Conservation (phyloP, 176 grass and related monocot genomes). For the Phoenix dactylifera region DNA sequence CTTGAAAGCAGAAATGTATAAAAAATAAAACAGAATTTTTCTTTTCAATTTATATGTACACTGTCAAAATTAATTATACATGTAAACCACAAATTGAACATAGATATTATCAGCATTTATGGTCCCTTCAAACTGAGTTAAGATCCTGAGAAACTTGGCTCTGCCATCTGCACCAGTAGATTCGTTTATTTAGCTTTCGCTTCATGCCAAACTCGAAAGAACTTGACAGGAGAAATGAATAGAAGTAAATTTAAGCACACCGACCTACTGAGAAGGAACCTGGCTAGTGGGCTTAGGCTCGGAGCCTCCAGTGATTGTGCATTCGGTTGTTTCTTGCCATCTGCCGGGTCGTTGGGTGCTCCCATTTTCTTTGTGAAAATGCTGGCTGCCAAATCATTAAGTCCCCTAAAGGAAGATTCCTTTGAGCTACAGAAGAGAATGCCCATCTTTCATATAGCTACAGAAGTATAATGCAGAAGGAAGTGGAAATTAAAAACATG, state of each 20-base stretch:
- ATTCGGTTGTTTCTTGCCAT: constrained; percentile 47
- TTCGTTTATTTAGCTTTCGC: constrained; percentile 6
- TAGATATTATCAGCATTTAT: constrained; percentile 12
- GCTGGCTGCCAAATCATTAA: constrained; percentile 49
- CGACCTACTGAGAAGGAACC: constrained; percentile 94
- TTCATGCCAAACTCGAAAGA: constrained; percentile 9
- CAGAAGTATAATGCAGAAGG: background rate
- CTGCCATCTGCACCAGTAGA: constrained; percentile 65
- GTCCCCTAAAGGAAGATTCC: constrained; percentile 49
- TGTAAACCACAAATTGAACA: constrained; percentile 28
- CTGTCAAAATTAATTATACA: constrained; percentile 68
- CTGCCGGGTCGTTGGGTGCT: constrained; percentile 16
- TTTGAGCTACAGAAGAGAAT: constrained; percentile 44
- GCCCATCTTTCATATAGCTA: too few relatives aligned
- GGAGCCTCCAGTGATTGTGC: constrained; percentile 39
- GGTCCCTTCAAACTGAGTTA: constrained; percentile 58
- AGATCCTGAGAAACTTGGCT: constrained; percentile 94
- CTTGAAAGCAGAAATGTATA: too few relatives aligned
- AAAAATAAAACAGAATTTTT: too few relatives aligned
- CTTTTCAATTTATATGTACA: constrained; percentile 53
- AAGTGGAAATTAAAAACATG: constrained; percentile 6
- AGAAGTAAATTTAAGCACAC: background rate
- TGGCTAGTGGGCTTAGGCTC: constrained; percentile 71
- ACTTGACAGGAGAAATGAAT: constrained; percentile 10
- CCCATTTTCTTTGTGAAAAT: constrained; percentile 55